A percentile compares a stretch with the other conserved stretches of the same genome.
phyloP scores from a whole-genome alignment of 495 filamentous ascomycete genomes.

The Rusavskia elegans region DNA sequence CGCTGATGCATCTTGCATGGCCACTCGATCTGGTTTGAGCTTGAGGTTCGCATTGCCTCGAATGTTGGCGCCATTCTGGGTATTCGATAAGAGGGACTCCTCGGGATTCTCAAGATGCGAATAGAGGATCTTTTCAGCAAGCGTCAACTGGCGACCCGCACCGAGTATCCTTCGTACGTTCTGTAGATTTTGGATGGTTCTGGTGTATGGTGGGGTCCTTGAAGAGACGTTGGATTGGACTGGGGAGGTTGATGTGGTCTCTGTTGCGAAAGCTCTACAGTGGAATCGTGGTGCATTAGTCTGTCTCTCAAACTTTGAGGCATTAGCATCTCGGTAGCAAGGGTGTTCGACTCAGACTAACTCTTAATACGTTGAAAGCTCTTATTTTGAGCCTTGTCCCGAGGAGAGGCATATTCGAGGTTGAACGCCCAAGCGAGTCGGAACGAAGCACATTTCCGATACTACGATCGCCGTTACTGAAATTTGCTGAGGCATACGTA shows the following conservation, averaged over 20 bases:
- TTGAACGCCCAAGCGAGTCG: background rate
- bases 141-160: constrained; percentile 49
- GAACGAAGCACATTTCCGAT: too few species aligned
- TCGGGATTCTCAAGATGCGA: constrained; percentile 79
- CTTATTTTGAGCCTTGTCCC: background rate
- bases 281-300: background rate
- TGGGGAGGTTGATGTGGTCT: constrained; percentile 13
- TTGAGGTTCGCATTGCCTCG: constrained; percentile 86
- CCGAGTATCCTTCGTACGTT: constrained; percentile 62
- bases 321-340: background rate
- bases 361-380: background rate
- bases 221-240: constrained; percentile 22
- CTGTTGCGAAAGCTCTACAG: constrained; percentile 18
- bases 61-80: constrained; percentile 63
- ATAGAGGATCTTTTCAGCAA: constrained; percentile 96
- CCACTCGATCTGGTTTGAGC: constrained; percentile 92
- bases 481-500: background rate
- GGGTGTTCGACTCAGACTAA: background rate
- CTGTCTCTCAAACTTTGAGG: background rate
- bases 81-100: constrained; percentile 67
- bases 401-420: background rate
- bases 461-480: background rate
- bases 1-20: constrained; percentile 97
- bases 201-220: constrained; percentile 48
- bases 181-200: constrained; percentile 38